Percentiles rank a stretch among this genome's conserved stretches.
Conservation (phyloP, 345 rosid species). For the Balakata baccata region DNA sequence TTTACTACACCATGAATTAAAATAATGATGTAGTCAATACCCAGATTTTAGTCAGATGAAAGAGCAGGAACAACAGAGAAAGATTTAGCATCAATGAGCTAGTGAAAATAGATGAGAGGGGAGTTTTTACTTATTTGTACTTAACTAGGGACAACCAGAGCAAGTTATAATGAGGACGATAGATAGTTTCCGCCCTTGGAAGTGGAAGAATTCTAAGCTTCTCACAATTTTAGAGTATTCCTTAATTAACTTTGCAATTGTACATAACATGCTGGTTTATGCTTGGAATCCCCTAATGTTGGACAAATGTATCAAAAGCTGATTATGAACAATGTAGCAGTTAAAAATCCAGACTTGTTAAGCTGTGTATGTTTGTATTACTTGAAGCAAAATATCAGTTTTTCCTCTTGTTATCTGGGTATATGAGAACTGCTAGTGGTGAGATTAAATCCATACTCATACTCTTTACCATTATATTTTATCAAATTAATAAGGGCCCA, state of each 20-base stretch:
- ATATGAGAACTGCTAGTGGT: too few species aligned
- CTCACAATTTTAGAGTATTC: background rate
- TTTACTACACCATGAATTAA: background rate
- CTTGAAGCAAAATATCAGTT: background rate
- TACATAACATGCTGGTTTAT: background rate
- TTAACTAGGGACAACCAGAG: background rate
- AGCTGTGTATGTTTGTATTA: background rate
- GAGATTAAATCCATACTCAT: too few species aligned
- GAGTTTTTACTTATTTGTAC: background rate
- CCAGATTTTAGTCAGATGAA: too few species aligned
- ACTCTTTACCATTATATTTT: too few species aligned
- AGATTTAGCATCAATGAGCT: too few species aligned
- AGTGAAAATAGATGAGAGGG: background rate
- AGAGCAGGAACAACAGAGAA: too few species aligned
- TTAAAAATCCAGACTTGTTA: background rate
- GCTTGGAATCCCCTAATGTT: background rate
- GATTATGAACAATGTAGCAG: background rate
- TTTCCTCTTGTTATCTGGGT: background rate
- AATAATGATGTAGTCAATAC: background rate
- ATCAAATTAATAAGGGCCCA: too few species aligned
- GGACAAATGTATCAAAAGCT: background rate
- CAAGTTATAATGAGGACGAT: too few species aligned
- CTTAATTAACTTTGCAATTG: background rate
- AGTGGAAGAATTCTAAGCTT: background rate
- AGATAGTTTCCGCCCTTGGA: too few species aligned